phyloP scores from a whole-genome alignment of 768 basidiomycete genomes.

The Crassisporium funariophilum region DNA sequence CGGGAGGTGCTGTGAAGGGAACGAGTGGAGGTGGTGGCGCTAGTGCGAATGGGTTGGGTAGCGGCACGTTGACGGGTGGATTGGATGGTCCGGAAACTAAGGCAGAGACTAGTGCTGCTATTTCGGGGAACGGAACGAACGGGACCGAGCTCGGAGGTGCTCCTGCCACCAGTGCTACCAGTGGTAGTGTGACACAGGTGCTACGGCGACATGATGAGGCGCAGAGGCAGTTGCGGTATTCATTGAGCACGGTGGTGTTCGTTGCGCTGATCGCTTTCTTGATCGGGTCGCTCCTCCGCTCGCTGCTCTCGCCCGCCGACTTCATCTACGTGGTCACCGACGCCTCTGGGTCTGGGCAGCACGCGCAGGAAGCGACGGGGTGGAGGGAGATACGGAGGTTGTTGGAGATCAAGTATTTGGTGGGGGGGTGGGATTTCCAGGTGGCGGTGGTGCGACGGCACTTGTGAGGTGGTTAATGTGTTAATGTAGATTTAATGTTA shows the following conservation, averaged over 20 bases:
- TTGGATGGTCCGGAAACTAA: background rate
- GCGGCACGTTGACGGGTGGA: conserved; percentile 2
- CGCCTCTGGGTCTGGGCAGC: too few species aligned
- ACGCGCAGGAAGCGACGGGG: conserved; percentile 53
- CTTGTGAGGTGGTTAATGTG: conserved; percentile 31
- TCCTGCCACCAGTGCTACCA: too few species aligned
- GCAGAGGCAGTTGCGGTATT: conserved; percentile 24
- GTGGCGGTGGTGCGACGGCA: conserved; percentile 81
- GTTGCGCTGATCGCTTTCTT: conserved; percentile 87
- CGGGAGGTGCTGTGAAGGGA: conserved; percentile 27
- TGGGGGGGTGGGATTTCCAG: conserved; percentile 88
- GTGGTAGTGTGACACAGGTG: background rate
- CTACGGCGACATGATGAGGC: background rate
- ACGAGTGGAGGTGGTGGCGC: conserved; percentile 20
- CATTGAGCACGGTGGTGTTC: conserved; percentile 63
- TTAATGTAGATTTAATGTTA: background rate
- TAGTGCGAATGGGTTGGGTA: conserved; percentile 5
- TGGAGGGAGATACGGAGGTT: conserved; percentile 89
- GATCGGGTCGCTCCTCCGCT: conserved; percentile 87
- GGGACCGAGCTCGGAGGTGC: background rate
- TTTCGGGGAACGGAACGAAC: background rate
- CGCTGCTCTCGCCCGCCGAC: conserved; percentile 87
- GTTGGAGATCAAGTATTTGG: conserved; percentile 78
- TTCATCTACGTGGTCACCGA: conserved; percentile 81
- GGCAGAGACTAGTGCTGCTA: background rate